Base-by-base conservation (phyloP, 306 rosid species). In the Vigna angularis region DNA sequence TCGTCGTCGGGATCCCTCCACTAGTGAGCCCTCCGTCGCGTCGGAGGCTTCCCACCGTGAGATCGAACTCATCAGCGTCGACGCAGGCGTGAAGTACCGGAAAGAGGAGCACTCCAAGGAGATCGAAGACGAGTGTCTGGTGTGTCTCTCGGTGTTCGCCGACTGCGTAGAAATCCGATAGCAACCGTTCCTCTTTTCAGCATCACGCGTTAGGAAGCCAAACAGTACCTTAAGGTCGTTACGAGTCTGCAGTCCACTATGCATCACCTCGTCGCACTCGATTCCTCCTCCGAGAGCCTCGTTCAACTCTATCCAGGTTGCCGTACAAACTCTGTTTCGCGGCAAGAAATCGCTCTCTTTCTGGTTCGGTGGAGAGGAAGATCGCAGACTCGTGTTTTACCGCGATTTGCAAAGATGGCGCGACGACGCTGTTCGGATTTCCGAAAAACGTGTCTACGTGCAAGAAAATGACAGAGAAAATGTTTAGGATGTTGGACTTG, bases 401-500 rank as follows among this genome's bases (percentile, higher is more conserved):
- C 1, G 96, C 89, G 32, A 84, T 88, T 30, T 61, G 91, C 13
- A 85, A 58, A 80, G 96, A 94, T 1, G 83, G 89, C 0, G 95
- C 96, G 0, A 3, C 49, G 22, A 38, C 48, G 9, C 78, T 94
- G 75, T 92, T 94, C 74, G 73, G 76, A 9, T 92, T 94, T 85
- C 93, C 96, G 10, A 91, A 87, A 73, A 24, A 79, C 51, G 93
- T 89, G 1, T 91, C 90, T 3, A 94, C 83, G 72, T 85, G 83
- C 82, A 90, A 90, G 90, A 94, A 90, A 74, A 79, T 97, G 0
- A 88, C 90, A 0, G 97, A 94, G 86, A 94, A 92, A 82, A 85
- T 90, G 85, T 94, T 94, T 86, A 83, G 86, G 22, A 80, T 76
- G 0, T 85, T 94, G 1, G 92, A 92, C 22, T 22, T 94, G 15